Evolutionary conservation across 805 yeast genomes (phyloP).

Genomic region (Barnettozyma sucrosica): DNA sequence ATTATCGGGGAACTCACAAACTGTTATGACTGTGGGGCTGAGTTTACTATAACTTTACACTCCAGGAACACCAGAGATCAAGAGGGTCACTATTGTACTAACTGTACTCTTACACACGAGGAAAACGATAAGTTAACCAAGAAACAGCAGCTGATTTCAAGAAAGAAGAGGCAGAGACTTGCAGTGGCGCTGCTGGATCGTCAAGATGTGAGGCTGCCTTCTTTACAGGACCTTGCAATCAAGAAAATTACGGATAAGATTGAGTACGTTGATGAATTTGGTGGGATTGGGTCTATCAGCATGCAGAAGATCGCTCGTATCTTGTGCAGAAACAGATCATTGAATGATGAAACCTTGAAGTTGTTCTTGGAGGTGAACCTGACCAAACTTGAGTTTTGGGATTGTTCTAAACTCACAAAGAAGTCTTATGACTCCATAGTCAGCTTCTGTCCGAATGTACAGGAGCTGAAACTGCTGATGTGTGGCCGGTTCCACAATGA

Average conservation of each 20-base stretch:
- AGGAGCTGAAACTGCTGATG: constrained; percentile 68
- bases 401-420: constrained; percentile 74
- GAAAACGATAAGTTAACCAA: constrained; percentile 39
- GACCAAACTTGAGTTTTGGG: constrained; percentile 72
- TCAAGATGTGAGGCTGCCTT: constrained; percentile 54
- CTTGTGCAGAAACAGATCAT: constrained; percentile 73
- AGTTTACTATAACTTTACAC: constrained; percentile 60
- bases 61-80: constrained; percentile 43
- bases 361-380: constrained; percentile 63
- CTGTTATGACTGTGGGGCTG: constrained; percentile 58
- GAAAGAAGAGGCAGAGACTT: constrained; percentile 68
- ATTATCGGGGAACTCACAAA: constrained; percentile 48
- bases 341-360: constrained; percentile 64
- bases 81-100: constrained; percentile 63
- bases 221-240: constrained; percentile 81
- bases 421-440: constrained; percentile 67
- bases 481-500: constrained; percentile 89
- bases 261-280: constrained; percentile 71
- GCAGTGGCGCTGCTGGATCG: constrained; percentile 83
- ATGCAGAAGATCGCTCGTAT: constrained; percentile 69
- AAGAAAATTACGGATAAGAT: constrained; percentile 58
- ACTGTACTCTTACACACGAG: constrained; percentile 43
- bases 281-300: constrained; percentile 77
- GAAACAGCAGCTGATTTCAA: constrained; percentile 53
- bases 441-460: constrained; percentile 70